Base-by-base conservation (phyloP, 2,329 filamentous ascomycete genomes). In the Venturia nashicola region DNA sequence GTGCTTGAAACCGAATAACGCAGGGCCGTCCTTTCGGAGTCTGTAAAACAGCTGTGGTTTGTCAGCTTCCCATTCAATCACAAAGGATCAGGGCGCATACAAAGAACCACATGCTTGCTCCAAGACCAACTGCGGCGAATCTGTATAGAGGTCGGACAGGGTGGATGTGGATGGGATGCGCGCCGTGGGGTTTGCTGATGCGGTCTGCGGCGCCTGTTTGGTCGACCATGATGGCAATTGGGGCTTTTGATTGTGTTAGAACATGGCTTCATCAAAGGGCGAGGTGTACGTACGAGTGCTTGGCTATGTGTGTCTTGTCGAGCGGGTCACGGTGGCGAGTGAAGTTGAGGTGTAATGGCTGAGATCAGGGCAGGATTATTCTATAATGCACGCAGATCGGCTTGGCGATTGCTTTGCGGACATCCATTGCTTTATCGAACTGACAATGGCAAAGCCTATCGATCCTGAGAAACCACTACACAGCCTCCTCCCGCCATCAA, bases 91-190 rank as follows among this genome's bases (percentile, higher is more conserved):
- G 64, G 32, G 57, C 64, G 80, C 88, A 73, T 84, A 97, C 92
- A 77, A 94, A 99, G 79, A 99, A 97, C 94, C 94, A 99, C 94
- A 97, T 99, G 79, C 89, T 90, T 64, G 94, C 94, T 70, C 91
- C 90, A 67, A 99, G 82, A 67, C 87, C 90, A 55, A 91, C 97
- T 59, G 90, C 93, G 65, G 87, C 84, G 76, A 93, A 88, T 74
- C 90, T 86, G 81, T 97, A 96, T 68, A 96, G 73, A 57, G 85
- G 85, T 67, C 84, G 81, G 60, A 78, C 82, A 42, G 82, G 83
- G 73, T 83, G 85, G 72, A 88, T 76, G 72, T 81, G 78, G 70
- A 83, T 76, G 64, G 81, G 81, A 73, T 83, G 82, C 11, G 59
- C 27, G 40, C 60, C 51, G 34, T 55, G 57, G 42, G 51, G 32